Evolutionary conservation across 208 protist species (phyloP), one percentile per base, ranked within the genome.

Genomic region (Crithidia brevicula): DNA sequence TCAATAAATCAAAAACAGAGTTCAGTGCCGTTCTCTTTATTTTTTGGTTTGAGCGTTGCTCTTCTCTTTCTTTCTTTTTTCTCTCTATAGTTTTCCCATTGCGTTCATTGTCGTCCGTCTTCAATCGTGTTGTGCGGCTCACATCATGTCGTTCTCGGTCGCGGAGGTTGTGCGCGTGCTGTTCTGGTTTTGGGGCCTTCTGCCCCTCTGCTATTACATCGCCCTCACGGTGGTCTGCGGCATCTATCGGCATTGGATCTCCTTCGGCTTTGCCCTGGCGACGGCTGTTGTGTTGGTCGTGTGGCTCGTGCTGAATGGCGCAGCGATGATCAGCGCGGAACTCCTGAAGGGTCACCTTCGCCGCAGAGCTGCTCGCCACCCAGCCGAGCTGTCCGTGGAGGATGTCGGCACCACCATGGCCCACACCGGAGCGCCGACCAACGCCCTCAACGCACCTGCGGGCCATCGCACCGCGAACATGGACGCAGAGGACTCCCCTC

Each of bases 201-300:
- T 81, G 5, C 67, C 82, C 0, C 52, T 68, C n/a, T 42, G 25
- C 1, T 90, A 85, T 59, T 82, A 80, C 60, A n/a, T 82, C 16
- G 66, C 72, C 25, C 43, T 90, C 43, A 58, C 57, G 1, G 51
- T 85, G 2, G 66, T 81, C 7, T 74, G 59, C 22, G 65, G 70
- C 15, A 31, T 72, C 5, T 50, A 77, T n/a, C 50, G 56, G 30
- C 52, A 50, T 9, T 87, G 81, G 85, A 51, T 78, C 7, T 53
- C 72, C 13, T 73, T 78, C 45, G 49, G 43, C 16, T 58, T 83
- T n/a, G 47, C 81, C 8, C 6, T 74, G 11, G 63, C 54, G 16
- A 70, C 25, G 2, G 54, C 73, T 8, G 36, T 73, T 1, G 27
- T 67, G 15, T 38, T 72, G 1, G 27, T 68, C 18, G 25, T 72